phyloP scores from a whole-genome alignment of 2,329 filamentous ascomycete genomes.

The Ilyonectria sp. region DNA sequence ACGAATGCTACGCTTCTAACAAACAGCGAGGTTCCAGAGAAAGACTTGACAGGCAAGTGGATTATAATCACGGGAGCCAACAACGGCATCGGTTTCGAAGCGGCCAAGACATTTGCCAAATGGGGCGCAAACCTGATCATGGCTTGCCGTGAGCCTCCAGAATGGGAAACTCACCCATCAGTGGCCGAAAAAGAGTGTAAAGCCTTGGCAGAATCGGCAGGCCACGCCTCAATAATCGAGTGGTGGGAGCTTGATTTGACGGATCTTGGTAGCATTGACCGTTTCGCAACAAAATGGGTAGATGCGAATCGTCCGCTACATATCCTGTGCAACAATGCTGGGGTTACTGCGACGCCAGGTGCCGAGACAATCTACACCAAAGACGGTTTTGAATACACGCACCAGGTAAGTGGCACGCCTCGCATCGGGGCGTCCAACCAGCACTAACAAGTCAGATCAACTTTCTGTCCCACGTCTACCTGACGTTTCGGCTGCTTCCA shows the following conservation, averaged over 20 bases:
- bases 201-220: neutral
- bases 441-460: slow-evolving; percentile 8
- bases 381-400: slow-evolving; percentile 8
- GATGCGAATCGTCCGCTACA: slow-evolving; percentile 1
- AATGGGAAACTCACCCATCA: slow-evolving; percentile 12
- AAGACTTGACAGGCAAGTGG: slow-evolving; percentile 17
- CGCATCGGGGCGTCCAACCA: no score
- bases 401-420: slow-evolving; percentile 1
- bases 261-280: slow-evolving; percentile 1
- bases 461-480: slow-evolving; percentile 15
- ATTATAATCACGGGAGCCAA: slow-evolving; percentile 23
- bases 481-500: slow-evolving; percentile 16
- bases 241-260: slow-evolving; percentile 23
- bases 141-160: slow-evolving; percentile 20
- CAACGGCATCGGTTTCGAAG: slow-evolving; percentile 21
- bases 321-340: slow-evolving; percentile 20
- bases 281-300: slow-evolving; percentile 4
- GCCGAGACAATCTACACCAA: slow-evolving; percentile 1
- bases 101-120: slow-evolving; percentile 16
- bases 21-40: slow-evolving; percentile 7
- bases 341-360: neutral
- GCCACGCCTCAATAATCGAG: slow-evolving; percentile 19
- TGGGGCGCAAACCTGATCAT: slow-evolving; percentile 19
- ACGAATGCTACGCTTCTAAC: neutral
- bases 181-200: slow-evolving; percentile 9